Conservation (phyloP, 441 rosid genomes). For the Biscutella auriculata region DNA sequence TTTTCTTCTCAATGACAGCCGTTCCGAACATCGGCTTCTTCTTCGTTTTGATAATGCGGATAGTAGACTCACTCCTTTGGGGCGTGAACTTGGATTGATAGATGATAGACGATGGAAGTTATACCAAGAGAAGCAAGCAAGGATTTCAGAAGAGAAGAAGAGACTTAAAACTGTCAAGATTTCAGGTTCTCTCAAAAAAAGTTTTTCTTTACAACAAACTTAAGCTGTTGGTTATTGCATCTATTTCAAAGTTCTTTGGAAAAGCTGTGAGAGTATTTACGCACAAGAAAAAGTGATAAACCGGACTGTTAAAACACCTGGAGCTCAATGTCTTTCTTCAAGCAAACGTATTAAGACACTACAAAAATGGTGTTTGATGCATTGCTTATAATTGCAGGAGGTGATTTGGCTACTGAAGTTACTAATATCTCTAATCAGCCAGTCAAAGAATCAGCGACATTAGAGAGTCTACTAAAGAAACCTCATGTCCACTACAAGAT, state of each 20-base stretch:
- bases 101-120: constrained; percentile 85
- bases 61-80: constrained; percentile 93
- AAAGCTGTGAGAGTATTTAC: not conserved
- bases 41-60: constrained; percentile 95
- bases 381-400: constrained; percentile 35
- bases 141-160: constrained; percentile 65
- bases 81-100: constrained; percentile 81
- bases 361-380: not conserved
- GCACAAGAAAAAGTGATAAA: not conserved
- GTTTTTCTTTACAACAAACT: not conserved
- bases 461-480: constrained; percentile 84
- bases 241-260: constrained; percentile 2
- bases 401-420: constrained; percentile 78
- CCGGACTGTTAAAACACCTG: not conserved
- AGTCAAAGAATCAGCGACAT: constrained; percentile 65
- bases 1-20: constrained; percentile 34
- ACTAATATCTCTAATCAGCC: constrained; percentile 65
- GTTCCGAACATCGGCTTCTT: constrained; percentile 90
- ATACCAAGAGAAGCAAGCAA: constrained; percentile 80
- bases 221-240: not conserved
- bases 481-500: constrained; percentile 73
- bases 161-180: constrained; percentile 70
- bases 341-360: not conserved
- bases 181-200: constrained; percentile 57
- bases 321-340: not conserved